phyloP scores from a whole-genome alignment of 345 rosid genomes.

The Leavenworthia alabamica region DNA sequence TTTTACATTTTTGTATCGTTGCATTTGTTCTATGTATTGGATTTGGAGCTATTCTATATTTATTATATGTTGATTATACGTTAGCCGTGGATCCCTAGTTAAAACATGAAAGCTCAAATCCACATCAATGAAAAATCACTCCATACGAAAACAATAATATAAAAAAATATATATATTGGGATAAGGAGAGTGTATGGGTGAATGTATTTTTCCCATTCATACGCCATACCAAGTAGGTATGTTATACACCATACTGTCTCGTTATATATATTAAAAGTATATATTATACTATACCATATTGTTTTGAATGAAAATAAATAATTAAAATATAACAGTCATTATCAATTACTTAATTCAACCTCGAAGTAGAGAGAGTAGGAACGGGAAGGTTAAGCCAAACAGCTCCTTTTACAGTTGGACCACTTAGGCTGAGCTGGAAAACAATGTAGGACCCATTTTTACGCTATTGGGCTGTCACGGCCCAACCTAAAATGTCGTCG shows the following conservation, averaged over 20 bases:
- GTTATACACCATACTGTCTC: constrained; percentile 10
- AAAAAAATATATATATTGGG: not conserved
- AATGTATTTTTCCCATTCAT: constrained; percentile 16
- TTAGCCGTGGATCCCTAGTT: not conserved
- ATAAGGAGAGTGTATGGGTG: constrained; percentile 8
- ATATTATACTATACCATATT: not conserved
- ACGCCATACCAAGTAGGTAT: constrained; percentile 9
- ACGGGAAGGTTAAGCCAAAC: constrained; percentile 12
- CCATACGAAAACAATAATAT: not conserved
- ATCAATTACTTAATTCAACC: constrained; percentile 3
- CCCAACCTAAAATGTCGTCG: constrained; percentile 17
- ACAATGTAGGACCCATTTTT: not conserved
- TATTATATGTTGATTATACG: not conserved
- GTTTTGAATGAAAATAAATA: not conserved
- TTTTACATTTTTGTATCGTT: not conserved
- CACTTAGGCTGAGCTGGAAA: constrained; percentile 11
- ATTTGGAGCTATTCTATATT: not conserved
- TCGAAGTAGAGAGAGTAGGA: constrained; percentile 1
- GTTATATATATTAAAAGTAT: not conserved
- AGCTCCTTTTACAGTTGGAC: constrained; percentile 20
- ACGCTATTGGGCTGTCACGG: constrained; percentile 19
- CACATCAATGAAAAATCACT: not conserved
- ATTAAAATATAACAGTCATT: not conserved
- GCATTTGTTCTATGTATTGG: not conserved
- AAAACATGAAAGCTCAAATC: not conserved